These are phyloP conservation scores for Claviceps sp. DNA, from an alignment of 2,329 filamentous ascomycete species.

Conservation along the genomic window DNA sequence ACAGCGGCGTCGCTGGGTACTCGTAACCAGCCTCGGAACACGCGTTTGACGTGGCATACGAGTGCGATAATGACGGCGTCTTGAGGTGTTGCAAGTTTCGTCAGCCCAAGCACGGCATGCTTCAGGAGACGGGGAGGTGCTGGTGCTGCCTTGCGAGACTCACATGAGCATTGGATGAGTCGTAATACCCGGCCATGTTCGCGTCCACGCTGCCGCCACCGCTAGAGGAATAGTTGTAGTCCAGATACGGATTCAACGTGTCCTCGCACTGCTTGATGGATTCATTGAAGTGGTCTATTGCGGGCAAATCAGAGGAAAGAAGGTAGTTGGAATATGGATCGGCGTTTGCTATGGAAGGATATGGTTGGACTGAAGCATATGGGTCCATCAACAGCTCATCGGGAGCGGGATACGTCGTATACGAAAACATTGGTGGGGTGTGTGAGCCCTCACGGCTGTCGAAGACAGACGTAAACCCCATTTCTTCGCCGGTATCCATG, in stretches of 20 bases:
- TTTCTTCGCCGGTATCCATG: slow-evolving; percentile 48
- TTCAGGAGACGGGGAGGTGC: slow-evolving; percentile 25
- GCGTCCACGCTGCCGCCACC: slow-evolving; percentile 57
- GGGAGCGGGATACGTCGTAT: slow-evolving; percentile 52
- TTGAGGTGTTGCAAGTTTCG: slow-evolving; percentile 24
- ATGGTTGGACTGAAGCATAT: slow-evolving; percentile 40
- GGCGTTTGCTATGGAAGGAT: slow-evolving; percentile 36
- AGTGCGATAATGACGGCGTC: slow-evolving; percentile 67
- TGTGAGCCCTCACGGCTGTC: slow-evolving; percentile 56
- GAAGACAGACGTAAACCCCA: slow-evolving; percentile 44
- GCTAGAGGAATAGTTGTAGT: slow-evolving; percentile 50
- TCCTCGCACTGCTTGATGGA: slow-evolving; percentile 38
- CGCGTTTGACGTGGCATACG: slow-evolving; percentile 52
- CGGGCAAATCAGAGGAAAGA: slow-evolving; percentile 47
- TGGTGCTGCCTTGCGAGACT: slow-evolving; percentile 35
- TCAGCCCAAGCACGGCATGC: slow-evolving; percentile 34
- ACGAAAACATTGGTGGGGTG: slow-evolving; percentile 55
- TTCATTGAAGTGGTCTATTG: slow-evolving; percentile 51
- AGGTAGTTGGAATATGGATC: slow-evolving; percentile 45
- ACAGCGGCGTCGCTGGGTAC: slow-evolving; percentile 57
- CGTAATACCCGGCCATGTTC: slow-evolving; percentile 46
- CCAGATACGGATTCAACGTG: slow-evolving; percentile 51
- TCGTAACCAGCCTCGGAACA: slow-evolving; percentile 50
- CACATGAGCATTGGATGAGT: slow-evolving; percentile 62
- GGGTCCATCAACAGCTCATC: slow-evolving; percentile 50